Evolutionary conservation across 495 filamentous ascomycete genomes (phyloP), one percentile per base, ranked within the genome.

Genomic region (Aspergillus nidulans): DNA sequence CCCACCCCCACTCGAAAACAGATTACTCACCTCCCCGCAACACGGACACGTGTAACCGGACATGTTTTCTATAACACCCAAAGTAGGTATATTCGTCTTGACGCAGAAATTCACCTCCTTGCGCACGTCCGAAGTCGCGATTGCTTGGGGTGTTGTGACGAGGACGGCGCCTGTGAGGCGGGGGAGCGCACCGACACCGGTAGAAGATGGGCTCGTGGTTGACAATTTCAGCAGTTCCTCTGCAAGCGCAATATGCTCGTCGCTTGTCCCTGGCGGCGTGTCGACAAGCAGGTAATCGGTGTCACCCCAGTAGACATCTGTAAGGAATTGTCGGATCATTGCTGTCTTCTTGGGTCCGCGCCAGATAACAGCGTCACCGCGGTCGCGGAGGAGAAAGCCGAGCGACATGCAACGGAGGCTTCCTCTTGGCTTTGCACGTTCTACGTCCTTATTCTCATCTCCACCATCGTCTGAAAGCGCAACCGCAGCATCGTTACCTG

Each of bases 31-130:
- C 69, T 95, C 90, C 59, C 87, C 88, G 72, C 94, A 98, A 65
- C 91, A 90, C 30, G 92, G 92, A 71, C 94, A 98, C 51, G 96
- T 87, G 71, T 92, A 98, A 1, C 94, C 94, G 23, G 87, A 86
- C 95, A 98, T 97, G 70, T 98, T 98, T 75, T 98, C 94, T 34
- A 98, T 78, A 2, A 98, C 91, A 0, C 94, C 94, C 28, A 97
- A 75, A 18, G 95, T 83, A 12, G 81, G 73, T 38, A 98, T 84
- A 18, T 84, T 83, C 6, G 88, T 91, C 75, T 97, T 97, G 21
- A 73, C 75, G 69, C 94, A 98, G 64, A 98, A 97, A 65, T 96
- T 97, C 41, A 97, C 80, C 66, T 97, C 95, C 70, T 97, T 98
- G 63, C 87, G 83, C 38, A 98, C 94, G 68, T 98, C 94, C 3